phyloP scores from a whole-genome alignment of 2,329 filamentous ascomycete genomes.

The Didymella glomerata region DNA sequence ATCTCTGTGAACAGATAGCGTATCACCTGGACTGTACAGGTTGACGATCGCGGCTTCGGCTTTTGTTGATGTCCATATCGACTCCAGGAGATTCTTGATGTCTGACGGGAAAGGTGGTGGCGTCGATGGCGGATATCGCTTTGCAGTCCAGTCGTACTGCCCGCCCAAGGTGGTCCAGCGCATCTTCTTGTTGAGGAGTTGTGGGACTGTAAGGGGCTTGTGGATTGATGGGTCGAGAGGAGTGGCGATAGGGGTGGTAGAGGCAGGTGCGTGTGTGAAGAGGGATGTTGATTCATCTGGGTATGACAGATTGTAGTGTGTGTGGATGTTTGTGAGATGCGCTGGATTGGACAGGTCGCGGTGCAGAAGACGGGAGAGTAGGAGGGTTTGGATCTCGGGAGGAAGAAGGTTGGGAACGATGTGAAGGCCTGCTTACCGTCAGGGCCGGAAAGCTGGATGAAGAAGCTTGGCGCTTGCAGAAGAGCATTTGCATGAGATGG shows the following conservation, averaged over 20 bases:
- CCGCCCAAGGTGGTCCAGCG: constrained; percentile 95
- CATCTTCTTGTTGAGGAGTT: constrained; percentile 79
- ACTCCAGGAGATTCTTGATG: constrained; percentile 71
- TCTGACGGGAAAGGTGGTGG: constrained; percentile 80
- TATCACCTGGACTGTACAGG: constrained; percentile 89
- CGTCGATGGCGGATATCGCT: constrained; percentile 74
- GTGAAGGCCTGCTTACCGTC: constrained; percentile 70
- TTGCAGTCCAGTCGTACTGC: constrained; percentile 95
- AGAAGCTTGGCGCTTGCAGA: background rate
- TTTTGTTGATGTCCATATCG: constrained; percentile 77
- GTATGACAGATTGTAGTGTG: constrained; percentile 78
- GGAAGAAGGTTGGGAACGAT: constrained; percentile 80
- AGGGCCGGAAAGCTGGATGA: constrained; percentile 18
- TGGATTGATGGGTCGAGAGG: constrained; percentile 80
- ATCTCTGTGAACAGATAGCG: constrained; percentile 90
- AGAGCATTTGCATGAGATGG: background rate
- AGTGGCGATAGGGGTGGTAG: constrained; percentile 31
- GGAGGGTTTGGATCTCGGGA: constrained; percentile 68
- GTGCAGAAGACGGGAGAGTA: constrained; percentile 80
- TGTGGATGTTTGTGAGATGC: constrained; percentile 90
- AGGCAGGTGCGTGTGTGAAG: constrained; percentile 57
- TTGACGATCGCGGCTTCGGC: constrained; percentile 94
- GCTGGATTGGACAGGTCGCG: constrained; percentile 74
- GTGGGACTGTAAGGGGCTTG: constrained; percentile 72
- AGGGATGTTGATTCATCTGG: constrained; percentile 57